Evolutionary conservation across 208 protist species (phyloP).

Genomic region (Trypanosoma grayi): DNA sequence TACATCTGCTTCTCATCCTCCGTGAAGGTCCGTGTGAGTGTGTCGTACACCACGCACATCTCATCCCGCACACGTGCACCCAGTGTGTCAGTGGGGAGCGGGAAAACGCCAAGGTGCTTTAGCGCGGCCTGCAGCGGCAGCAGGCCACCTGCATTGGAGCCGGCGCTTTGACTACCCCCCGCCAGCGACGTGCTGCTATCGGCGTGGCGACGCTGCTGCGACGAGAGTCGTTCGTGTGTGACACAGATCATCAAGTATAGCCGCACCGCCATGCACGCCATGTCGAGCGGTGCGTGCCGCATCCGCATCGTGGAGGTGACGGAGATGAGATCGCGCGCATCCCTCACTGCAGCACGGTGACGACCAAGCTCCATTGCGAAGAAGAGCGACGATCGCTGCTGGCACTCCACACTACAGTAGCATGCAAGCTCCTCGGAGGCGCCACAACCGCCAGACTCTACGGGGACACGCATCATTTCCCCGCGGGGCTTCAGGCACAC

Average conservation of each 20-base stretch:
- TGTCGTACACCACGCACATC: conserved; percentile 41
- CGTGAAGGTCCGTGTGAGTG: conserved; percentile 43
- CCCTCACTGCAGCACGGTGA: conserved; percentile 31
- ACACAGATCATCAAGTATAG: conserved; percentile 70
- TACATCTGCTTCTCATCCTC: conserved; percentile 52
- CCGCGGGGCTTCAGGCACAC: conserved; percentile 37
- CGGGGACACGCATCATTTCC: conserved; percentile 16
- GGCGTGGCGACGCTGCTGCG: conserved; percentile 1
- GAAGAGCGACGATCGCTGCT: conserved; percentile 36
- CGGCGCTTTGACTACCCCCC: conserved; percentile 6
- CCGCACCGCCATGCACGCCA: conserved; percentile 59
- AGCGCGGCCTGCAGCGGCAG: conserved; percentile 16
- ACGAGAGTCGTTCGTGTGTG: conserved; percentile 48
- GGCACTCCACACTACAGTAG: conserved; percentile 36
- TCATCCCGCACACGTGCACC: conserved; percentile 8
- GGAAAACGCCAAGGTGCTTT: conserved; percentile 32
- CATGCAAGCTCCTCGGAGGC: neutral
- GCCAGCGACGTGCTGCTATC: conserved; percentile 4
- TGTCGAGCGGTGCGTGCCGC: conserved; percentile 49
- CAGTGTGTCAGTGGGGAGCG: conserved; percentile 24
- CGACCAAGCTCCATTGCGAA: conserved; percentile 34
- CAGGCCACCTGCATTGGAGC: neutral
- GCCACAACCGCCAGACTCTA: neutral
- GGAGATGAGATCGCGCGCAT: conserved; percentile 41
- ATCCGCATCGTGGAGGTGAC: conserved; percentile 32